These are phyloP conservation scores for Leishmania lainsoni DNA, from an alignment of 208 protist species.

Conservation along the genomic window DNA sequence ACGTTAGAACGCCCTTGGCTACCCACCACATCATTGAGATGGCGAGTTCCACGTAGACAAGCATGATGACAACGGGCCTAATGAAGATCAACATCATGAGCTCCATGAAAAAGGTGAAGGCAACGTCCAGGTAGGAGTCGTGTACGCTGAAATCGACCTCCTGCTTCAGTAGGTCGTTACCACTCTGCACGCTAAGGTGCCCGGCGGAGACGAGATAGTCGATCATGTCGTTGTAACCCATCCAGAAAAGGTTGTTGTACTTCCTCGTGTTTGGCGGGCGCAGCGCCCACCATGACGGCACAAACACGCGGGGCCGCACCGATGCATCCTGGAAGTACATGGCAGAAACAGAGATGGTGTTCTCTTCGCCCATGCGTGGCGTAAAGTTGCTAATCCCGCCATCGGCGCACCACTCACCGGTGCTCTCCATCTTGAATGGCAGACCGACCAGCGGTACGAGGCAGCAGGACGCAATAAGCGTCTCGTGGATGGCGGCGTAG, in stretches of 20 bases:
- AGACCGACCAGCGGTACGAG: conserved; percentile 72
- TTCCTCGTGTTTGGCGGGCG: conserved; percentile 49
- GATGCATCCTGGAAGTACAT: conserved; percentile 80
- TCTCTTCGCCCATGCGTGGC: conserved; percentile 58
- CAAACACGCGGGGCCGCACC: conserved; percentile 64
- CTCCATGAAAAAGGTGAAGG: conserved; percentile 49
- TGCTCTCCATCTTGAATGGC: conserved; percentile 64
- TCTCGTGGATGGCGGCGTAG: conserved; percentile 57
- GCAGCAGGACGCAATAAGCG: conserved; percentile 69
- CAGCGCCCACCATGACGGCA: conserved; percentile 81
- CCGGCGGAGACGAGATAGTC: conserved; percentile 57
- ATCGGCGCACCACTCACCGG: conserved; percentile 76
- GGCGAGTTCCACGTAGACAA: conserved; percentile 64
- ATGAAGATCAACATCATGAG: conserved; percentile 57
- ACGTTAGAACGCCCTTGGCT: conserved; percentile 15
- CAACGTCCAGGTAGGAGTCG: conserved; percentile 32
- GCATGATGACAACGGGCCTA: conserved; percentile 46
- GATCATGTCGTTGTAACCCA: conserved; percentile 87
- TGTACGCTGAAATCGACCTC: conserved; percentile 44
- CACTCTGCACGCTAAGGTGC: conserved; percentile 29
- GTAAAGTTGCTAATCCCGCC: conserved; percentile 72
- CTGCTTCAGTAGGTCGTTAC: conserved; percentile 42
- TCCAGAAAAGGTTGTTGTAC: conserved; percentile 67
- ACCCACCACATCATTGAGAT: conserved; percentile 42
- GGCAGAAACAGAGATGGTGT: conserved; percentile 70